phyloP scores from a whole-genome alignment of 2,329 filamentous ascomycete species.

The Penicillium glabrum region DNA sequence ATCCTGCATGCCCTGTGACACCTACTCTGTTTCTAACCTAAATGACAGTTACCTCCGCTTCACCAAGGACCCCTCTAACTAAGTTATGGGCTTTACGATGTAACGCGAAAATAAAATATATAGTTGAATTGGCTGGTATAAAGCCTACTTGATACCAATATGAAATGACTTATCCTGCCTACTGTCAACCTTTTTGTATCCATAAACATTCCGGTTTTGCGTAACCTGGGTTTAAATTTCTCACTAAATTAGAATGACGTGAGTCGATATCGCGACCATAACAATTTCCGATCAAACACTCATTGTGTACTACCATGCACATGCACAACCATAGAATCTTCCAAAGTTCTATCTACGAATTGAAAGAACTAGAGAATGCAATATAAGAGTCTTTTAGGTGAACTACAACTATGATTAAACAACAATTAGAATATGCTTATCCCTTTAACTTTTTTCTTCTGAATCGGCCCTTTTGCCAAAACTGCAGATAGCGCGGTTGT shows the following conservation, averaged over 20 bases:
- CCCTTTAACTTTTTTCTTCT: not conserved
- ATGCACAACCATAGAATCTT: not conserved
- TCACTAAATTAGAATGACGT: not conserved
- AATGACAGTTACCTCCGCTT: slow-evolving; percentile 39
- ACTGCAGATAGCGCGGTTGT: slow-evolving; percentile 1
- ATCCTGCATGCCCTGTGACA: not conserved
- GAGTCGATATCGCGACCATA: not conserved
- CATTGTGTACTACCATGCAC: not conserved
- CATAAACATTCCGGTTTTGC: not conserved
- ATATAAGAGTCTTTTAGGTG: not conserved
- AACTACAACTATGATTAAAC: not conserved
- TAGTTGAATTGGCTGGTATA: slow-evolving; percentile 5
- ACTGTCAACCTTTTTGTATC: not conserved
- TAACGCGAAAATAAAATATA: slow-evolving; percentile 13
- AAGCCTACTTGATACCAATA: slow-evolving; percentile 22
- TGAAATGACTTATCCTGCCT: slow-evolving; percentile 14
- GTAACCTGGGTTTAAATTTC: not conserved
- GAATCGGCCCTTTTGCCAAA: not conserved
- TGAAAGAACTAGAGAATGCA: too few relatives aligned
- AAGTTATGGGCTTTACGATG: slow-evolving; percentile 18
- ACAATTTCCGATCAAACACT: not conserved
- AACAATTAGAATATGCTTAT: not conserved
- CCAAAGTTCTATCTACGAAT: not conserved
- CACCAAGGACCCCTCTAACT: slow-evolving; percentile 36
- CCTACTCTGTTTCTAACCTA: slow-evolving; percentile 5